Percentiles rank a stretch among this genome's conserved stretches.
phyloP scores from a whole-genome alignment of 495 filamentous ascomycete genomes.

The Evansstolkia leycettana region DNA sequence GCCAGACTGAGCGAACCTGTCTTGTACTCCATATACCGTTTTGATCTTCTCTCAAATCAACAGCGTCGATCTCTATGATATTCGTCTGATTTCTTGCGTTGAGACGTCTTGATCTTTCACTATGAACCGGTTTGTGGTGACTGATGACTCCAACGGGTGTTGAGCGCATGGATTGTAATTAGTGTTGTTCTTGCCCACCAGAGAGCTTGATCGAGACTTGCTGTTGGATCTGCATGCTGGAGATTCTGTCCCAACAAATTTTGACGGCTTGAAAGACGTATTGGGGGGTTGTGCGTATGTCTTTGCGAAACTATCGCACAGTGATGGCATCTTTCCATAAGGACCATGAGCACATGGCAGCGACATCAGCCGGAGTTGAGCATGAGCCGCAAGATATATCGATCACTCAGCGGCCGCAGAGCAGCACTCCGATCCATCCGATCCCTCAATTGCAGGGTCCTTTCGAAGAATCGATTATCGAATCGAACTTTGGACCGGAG shows the following conservation, averaged over 20 bases:
- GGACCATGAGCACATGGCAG: conserved; percentile 1
- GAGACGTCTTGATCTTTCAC: no score
- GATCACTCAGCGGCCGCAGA: background rate
- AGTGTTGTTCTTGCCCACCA: background rate
- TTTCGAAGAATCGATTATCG: conserved; percentile 83
- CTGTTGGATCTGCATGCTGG: no score
- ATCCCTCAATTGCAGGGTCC: conserved; percentile 78
- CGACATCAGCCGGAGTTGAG: conserved; percentile 2
- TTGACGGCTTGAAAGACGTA: no score
- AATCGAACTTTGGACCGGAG: conserved; percentile 41
- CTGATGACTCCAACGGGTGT: background rate
- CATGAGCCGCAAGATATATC: conserved; percentile 1
- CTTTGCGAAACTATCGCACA: background rate
- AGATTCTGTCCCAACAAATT: no score
- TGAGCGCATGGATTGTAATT: conserved; percentile 1
- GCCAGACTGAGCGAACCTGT: no score
- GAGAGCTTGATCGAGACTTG: background rate
- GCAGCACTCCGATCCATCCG: conserved; percentile 53
- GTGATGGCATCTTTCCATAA: conserved; percentile 1
- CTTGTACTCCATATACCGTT: no score
- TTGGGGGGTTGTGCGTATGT: no score
- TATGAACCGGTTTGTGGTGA: background rate
- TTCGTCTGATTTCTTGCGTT: no score
- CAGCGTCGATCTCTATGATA: no score
- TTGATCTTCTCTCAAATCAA: no score